Evolutionary conservation across 2,329 filamentous ascomycete species (phyloP).

Genomic region (Clarireedia paspali): DNA sequence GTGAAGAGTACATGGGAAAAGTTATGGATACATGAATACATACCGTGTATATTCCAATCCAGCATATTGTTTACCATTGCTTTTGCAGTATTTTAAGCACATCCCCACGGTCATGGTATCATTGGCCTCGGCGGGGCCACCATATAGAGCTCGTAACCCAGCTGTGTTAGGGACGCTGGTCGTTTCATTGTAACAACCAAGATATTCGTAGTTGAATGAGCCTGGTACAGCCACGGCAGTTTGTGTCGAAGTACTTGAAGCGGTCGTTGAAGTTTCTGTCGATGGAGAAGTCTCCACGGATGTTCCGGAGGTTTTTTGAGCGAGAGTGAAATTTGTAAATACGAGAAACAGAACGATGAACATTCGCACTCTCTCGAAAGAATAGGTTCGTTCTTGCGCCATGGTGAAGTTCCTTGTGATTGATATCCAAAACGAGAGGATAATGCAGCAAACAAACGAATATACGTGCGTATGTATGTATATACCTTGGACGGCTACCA

Average conservation of each 20-base stretch:
- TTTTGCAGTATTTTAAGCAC: slow-evolving; percentile 19
- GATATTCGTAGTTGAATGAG: not conserved
- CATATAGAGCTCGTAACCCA: not conserved
- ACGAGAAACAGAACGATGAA: no score
- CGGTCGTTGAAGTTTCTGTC: not conserved
- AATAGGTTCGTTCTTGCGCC: no score
- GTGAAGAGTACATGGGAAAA: not conserved
- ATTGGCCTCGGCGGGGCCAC: slow-evolving; percentile 1
- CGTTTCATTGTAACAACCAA: slow-evolving; percentile 5
- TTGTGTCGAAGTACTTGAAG: not conserved
- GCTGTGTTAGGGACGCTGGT: not conserved
- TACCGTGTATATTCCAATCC: slow-evolving; percentile 27
- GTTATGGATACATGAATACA: not conserved
- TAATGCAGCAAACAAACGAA: no score
- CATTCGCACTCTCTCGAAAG: no score
- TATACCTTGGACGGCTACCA: no score
- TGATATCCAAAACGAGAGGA: no score
- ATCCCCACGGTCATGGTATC: slow-evolving; percentile 21
- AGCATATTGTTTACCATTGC: slow-evolving; percentile 16
- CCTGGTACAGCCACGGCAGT: not conserved
- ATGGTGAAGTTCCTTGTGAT: no score
- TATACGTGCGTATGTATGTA: no score
- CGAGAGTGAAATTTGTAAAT: no score
- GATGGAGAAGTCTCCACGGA: not conserved
- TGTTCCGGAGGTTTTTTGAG: no score